Evolutionary conservation across 495 filamentous ascomycete species (phyloP), one percentile per base, ranked within the genome.

Genomic region (Aspergillus homomorphus): DNA sequence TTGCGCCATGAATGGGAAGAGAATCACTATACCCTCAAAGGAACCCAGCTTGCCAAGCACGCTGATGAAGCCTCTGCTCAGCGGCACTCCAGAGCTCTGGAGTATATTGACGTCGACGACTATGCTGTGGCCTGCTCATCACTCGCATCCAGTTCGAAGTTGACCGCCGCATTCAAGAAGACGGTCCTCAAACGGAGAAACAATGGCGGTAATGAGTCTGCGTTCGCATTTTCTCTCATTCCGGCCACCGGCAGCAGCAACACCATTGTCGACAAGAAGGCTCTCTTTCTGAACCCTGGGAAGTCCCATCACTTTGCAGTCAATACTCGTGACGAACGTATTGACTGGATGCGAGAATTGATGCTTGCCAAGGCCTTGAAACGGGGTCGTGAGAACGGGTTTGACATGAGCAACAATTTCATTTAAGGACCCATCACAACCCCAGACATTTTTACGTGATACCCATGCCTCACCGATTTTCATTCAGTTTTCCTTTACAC

Each of bases 301-400:
- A 97, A 96, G 81, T 84, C 85, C n/a, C 93, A 98, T 65, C 90
- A 96, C 66, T 98, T 98, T 64, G 89, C 93, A 0, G 93, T 97
- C 56, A 87, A 88, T 70, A 83, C 79, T 54, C 80, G 91, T 0
- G 91, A 98, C 57, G 89, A 96, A 69, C 82, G 94, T 28, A 96
- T 97, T 26, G 53, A 55, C 21, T 21, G 53, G 43, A 55, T 45
- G 53, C 14, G 24, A 30, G 20, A 45, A 3, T 16, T 28, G 53
- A 55, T 30, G 53, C 41, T 43, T 0, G 41, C 43, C 42, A 45
- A 30, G 10, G 41, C 44, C 30, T 48, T 19, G 54, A 38, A 38
- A 38, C 6, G 33, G n/a, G n/a, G 33, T 12, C 33, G 33, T 14
- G 33, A 5, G 2, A 38, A 14, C 15, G 33, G 4, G 4, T 38